phyloP scores from a whole-genome alignment of 163 green algal species.

The Chlorella variabilis region DNA sequence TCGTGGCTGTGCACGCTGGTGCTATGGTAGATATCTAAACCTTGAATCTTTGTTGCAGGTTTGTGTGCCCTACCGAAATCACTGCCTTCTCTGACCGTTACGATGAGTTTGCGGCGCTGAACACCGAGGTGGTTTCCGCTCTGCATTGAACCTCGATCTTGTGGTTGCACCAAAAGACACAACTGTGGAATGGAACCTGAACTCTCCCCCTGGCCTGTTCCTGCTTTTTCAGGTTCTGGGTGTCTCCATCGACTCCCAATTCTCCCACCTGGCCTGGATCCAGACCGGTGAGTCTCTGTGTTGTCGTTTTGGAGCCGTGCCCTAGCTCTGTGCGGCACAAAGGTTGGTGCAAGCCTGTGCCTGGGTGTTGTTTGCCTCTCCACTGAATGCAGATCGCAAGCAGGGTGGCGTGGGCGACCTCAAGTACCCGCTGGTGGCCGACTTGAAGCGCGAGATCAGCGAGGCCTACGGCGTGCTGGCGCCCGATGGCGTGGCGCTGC shows the following conservation, averaged over 20 bases:
- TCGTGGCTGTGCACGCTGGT: background rate
- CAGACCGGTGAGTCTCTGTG: slow-evolving; percentile 43
- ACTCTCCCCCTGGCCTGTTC: background rate
- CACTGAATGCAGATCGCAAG: slow-evolving; percentile 82
- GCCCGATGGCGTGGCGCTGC: slow-evolving; percentile 93
- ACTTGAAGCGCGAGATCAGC: slow-evolving; percentile 69
- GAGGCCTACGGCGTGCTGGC: slow-evolving; percentile 90
- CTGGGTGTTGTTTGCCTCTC: slow-evolving; percentile 47
- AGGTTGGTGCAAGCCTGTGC: background rate
- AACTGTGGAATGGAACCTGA: too few relatives aligned
- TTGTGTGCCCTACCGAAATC: slow-evolving; percentile 95
- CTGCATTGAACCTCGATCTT: too few relatives aligned
- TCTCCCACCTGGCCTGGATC: slow-evolving; percentile 96
- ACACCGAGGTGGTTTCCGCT: slow-evolving; percentile 44
- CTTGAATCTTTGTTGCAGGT: background rate
- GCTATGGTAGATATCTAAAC: background rate
- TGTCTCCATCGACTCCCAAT: slow-evolving; percentile 97
- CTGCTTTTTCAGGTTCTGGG: slow-evolving; percentile 82
- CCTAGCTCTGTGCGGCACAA: too few relatives aligned
- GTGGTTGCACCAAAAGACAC: too few relatives aligned
- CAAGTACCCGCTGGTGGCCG: slow-evolving; percentile 95
- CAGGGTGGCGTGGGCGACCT: slow-evolving; percentile 96
- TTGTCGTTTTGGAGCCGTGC: too few relatives aligned
- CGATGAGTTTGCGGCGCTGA: slow-evolving; percentile 90
- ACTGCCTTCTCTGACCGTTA: slow-evolving; percentile 97